These are phyloP conservation scores for Neurospora terricola DNA, from an alignment of 495 filamentous ascomycete species.

Conservation along the genomic window DNA sequence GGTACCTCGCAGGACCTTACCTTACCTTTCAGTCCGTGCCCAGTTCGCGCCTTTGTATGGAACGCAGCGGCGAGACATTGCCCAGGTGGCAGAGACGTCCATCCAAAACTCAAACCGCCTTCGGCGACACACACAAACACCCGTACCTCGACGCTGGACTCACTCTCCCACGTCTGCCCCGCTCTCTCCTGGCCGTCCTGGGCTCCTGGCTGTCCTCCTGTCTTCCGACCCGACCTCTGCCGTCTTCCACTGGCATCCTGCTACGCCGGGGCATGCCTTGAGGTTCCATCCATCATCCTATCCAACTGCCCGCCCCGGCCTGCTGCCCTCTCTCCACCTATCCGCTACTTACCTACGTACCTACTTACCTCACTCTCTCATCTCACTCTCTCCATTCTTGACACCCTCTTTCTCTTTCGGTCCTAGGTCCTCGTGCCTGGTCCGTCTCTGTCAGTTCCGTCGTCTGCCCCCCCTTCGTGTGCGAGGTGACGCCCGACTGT, in stretches of 20 bases:
- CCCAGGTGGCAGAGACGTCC: not conserved
- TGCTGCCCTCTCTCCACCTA: not conserved
- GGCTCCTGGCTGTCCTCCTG: not conserved
- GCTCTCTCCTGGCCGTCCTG: not conserved
- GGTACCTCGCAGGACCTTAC: not conserved
- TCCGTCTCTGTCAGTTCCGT: not conserved
- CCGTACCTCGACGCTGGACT: not conserved
- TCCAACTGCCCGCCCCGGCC: not conserved
- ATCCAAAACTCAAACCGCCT: not conserved
- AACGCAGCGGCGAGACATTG: not conserved
- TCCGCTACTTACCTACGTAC: not conserved
- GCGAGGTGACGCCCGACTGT: not conserved
- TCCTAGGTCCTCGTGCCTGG: not conserved
- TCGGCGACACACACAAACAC: constrained; percentile 1
- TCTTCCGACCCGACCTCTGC: not conserved
- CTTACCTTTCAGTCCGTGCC: not conserved
- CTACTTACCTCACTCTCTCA: not conserved
- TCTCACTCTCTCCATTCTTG: not conserved
- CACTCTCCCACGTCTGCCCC: not conserved
- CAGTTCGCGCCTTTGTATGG: not conserved
- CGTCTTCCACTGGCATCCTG: not conserved
- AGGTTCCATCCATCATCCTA: not conserved
- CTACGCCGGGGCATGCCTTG: not conserved
- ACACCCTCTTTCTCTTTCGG: not conserved
- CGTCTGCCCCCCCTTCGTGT: not conserved